Conservation (phyloP, 1,284 basidiomycete genomes). For the Puccinia coronata region DNA sequence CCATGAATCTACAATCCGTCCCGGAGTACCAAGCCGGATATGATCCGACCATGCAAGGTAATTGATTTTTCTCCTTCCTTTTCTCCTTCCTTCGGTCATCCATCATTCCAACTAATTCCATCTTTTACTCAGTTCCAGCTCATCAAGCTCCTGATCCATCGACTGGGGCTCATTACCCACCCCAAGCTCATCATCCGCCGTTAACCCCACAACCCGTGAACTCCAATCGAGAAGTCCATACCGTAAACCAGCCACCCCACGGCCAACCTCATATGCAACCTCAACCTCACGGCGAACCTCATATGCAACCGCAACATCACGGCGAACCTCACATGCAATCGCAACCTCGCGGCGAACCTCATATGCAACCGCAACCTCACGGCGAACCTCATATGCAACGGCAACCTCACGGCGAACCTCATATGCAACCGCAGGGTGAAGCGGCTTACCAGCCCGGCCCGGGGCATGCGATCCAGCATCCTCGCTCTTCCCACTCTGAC, state of each 20-base stretch:
- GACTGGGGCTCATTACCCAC: neutral
- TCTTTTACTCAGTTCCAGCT: slow-evolving; percentile 1
- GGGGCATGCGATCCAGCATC: neutral
- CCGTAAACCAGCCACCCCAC: neutral
- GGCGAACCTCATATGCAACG: neutral
- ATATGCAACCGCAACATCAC: neutral
- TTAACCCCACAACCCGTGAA: neutral
- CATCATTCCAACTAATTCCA: neutral
- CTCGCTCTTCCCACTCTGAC: neutral
- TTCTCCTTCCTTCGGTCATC: neutral
- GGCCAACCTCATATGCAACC: neutral
- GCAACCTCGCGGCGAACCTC: neutral
- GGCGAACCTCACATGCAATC: neutral
- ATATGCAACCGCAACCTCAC: neutral
- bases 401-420: neutral
- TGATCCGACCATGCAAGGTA: neutral
- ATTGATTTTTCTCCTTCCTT: neutral
- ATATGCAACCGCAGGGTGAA: neutral
- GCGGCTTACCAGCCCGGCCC: neutral
- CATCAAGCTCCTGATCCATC: neutral
- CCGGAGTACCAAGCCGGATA: neutral
- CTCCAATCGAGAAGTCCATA: neutral
- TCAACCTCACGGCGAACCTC: neutral
- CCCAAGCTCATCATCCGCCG: neutral
- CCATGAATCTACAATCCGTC: neutral